Evolutionary conservation across 2,329 filamentous ascomycete species (phyloP), one percentile per base, ranked within the genome.

Genomic region (Aspergillus uvarum): DNA sequence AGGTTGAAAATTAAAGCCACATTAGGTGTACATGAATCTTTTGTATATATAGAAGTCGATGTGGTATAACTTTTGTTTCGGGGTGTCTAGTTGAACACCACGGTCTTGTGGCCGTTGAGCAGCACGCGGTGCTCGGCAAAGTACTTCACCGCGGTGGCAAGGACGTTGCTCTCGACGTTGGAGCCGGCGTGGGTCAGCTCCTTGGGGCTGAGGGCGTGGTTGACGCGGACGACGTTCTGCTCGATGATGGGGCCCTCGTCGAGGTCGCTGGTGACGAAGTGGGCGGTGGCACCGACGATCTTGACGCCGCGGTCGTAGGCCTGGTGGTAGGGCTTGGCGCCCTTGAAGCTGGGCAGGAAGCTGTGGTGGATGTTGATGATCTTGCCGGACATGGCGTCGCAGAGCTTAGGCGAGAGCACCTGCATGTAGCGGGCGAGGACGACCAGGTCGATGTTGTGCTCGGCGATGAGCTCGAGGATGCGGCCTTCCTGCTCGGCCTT

Each of bases 321-420:
- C 81, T 95, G 91, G 76, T 94, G 91, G 77, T 95, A 95, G 3
- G 91, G 91, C 78, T 91, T 92, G 31, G 91, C 91, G 62, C 91
- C 91, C 83, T 95, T 95, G 85, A 95, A 95, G 10, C 85, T 88
- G 0, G 91, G 91, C 82, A 95, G 76, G 85, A 95, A 95, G 67
- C 85, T 89, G 80, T 95, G 91, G 79, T 95, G 91, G 77, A 95
- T 94, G 80, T 95, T 95, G 88, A 95, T 94, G 79, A 95, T 95
- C 74, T 87, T 87, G 60, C 91, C 91, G 54, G 87, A 89, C 90
- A 95, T 93, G 68, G 86, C 89, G 59, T 83, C 79, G 79, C 91
- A 95, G 47, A 95, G 81, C 8, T 78, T 84, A 0, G 90, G 90
- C 22, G 87, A 90, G 11, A 95, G 82, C 32, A 95, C 89, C 79